Evolutionary conservation across 345 rosid genomes (phyloP).

Genomic region (Noccaea caerulescens): DNA sequence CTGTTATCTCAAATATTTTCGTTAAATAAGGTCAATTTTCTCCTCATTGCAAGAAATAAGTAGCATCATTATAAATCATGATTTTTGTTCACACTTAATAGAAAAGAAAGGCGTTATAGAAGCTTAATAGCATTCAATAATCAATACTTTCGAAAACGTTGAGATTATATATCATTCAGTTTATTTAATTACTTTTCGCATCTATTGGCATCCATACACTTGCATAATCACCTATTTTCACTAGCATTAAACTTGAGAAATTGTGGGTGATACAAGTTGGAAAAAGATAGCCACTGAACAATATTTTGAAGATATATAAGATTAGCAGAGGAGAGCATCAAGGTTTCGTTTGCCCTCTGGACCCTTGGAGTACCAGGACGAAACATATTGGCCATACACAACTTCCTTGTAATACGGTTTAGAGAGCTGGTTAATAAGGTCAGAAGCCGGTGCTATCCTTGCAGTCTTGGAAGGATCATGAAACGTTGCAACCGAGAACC

Average conservation of each 20-base stretch:
- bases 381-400: slow-evolving; percentile 65
- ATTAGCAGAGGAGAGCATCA: slow-evolving; percentile 54
- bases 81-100: no score
- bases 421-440: slow-evolving; percentile 49
- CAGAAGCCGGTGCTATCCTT: slow-evolving; percentile 62
- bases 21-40: no score
- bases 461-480: slow-evolving; percentile 80
- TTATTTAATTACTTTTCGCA: no score
- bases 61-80: no score
- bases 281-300: background rate
- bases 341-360: slow-evolving; percentile 83
- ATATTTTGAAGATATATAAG: slow-evolving; percentile 11
- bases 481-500: slow-evolving; percentile 82
- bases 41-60: no score
- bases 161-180: no score
- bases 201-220: background rate
- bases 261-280: background rate
- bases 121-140: no score
- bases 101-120: no score
- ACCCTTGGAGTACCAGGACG: slow-evolving; percentile 84
- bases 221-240: background rate
- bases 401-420: slow-evolving; percentile 55
- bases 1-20: no score
- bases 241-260: background rate
- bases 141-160: no score